phyloP scores from a whole-genome alignment of 2,329 filamentous ascomycete genomes.

The Amylocarpus encephaloides region DNA sequence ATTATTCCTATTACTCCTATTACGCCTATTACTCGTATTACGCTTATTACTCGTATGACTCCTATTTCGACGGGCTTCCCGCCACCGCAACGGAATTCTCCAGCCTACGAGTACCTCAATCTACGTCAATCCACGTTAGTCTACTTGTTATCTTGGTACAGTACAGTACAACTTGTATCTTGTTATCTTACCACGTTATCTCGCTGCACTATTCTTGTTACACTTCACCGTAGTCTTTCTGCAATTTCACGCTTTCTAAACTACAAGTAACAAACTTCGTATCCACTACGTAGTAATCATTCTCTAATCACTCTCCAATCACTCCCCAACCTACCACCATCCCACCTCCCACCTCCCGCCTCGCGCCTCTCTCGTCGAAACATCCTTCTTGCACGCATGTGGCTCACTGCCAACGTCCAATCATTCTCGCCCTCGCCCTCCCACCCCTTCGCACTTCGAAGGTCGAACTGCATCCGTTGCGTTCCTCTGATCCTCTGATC shows the following conservation, averaged over 20 bases:
- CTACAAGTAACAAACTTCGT: neutral
- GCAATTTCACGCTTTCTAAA: neutral
- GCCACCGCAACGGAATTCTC: no score
- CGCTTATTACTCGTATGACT: neutral
- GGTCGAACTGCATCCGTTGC: conserved; percentile 8
- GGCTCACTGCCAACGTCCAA: conserved; percentile 9
- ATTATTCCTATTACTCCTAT: no score
- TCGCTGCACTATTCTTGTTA: no score
- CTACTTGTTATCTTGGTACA: no score
- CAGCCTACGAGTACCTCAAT: no score
- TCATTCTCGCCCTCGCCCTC: conserved; percentile 10
- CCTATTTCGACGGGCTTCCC: no score
- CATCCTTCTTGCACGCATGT: conserved; percentile 7
- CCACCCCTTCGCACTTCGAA: no score
- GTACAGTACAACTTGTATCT: no score
- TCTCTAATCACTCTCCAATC: no score
- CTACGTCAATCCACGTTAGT: no score
- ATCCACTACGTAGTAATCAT: no score
- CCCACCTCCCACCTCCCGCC: neutral
- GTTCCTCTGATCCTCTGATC: conserved; percentile 1
- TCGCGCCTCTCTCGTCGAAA: neutral
- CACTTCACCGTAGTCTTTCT: no score
- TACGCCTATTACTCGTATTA: neutral
- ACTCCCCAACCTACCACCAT: neutral
- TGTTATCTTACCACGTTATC: neutral